Evolutionary conservation across 169 alveolate genomes (phyloP), one percentile per base, ranked within the genome.

Genomic region (Cyclospora cayetanensis): DNA sequence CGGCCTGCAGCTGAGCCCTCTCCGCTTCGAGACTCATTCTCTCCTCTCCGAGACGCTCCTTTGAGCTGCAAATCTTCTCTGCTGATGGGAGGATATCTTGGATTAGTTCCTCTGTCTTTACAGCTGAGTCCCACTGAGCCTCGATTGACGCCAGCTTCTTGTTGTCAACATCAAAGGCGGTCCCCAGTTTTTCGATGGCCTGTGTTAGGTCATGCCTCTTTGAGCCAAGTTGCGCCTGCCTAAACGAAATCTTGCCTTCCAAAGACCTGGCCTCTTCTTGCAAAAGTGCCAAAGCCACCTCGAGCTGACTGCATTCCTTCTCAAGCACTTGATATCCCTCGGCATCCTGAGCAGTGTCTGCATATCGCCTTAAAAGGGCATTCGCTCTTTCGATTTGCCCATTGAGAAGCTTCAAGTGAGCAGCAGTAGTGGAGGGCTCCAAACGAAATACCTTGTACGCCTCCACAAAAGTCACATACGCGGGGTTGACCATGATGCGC

Each of bases 261-360:
- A 88, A 31, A 34, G 77, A 15, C 5, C 50, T 50, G n/a, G 68
- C 76, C 46, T 88, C 93, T n/a, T 52, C 89, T n/a, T 88, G 53
- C 72, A 88, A 68, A 34, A 88, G 37, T 25, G 93, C 39, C 46
- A 60, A 29, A 1, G 93, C 93, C 46, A 88, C 93, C 39, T 88
- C 93, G 29, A 65, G 39, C 87, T 88, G 85, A 15, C 22, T 31
- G 77, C 88, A 88, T n/a, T 88, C 93, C 63, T 31, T 42, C 27
- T 70, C 43, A 1, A 88, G 27, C 18, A 42, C 46, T n/a, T 88
- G 89, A n/a, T 77, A 77, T 9, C 87, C 87, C 7, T 77, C 87
- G 3, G 27, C 27, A 5, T 50, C 68, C 68, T 77, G 70, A 1
- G 43, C 20, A 9, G 87, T 43, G 15, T 77, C 87, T 15, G 42